Conservation (phyloP, 805 yeast genomes). For the Ogataea ramenticola region DNA sequence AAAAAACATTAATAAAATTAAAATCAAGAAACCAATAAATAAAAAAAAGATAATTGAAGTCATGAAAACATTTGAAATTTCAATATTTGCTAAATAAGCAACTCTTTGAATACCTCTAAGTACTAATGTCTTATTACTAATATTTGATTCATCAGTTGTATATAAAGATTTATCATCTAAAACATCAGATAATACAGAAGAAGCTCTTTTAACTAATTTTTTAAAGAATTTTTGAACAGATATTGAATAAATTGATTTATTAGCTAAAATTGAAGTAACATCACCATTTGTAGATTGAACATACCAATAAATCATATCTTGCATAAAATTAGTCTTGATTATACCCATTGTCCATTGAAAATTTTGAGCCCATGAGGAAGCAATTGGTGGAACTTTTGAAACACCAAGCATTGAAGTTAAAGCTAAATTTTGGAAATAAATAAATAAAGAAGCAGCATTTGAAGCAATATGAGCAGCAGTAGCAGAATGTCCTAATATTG, state of each 20-base stretch:
- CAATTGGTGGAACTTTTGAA: constrained; percentile 87
- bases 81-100: constrained; percentile 76
- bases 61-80: constrained; percentile 76
- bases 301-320: constrained; percentile 84
- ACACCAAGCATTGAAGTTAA: constrained; percentile 95
- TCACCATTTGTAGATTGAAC: constrained; percentile 91
- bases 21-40: constrained; percentile 60
- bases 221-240: constrained; percentile 62
- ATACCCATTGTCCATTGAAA: constrained; percentile 96
- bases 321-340: constrained; percentile 70
- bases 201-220: constrained; percentile 28
- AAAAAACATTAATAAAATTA: constrained; percentile 49
- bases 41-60: constrained; percentile 82
- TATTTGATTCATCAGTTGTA: constrained; percentile 62
- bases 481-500: constrained; percentile 80
- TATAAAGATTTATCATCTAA: constrained; percentile 46
- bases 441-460: constrained; percentile 84
- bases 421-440: constrained; percentile 90
- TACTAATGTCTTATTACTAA: constrained; percentile 65
- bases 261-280: constrained; percentile 66
- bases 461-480: constrained; percentile 98
- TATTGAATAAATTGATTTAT: constrained; percentile 61
- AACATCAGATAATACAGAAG: constrained; percentile 33
- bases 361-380: constrained; percentile 96
- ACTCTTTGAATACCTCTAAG: constrained; percentile 92